Evolutionary conservation across 2,329 filamentous ascomycete genomes (phyloP).

Genomic region (Trichoderma endophyticum): DNA sequence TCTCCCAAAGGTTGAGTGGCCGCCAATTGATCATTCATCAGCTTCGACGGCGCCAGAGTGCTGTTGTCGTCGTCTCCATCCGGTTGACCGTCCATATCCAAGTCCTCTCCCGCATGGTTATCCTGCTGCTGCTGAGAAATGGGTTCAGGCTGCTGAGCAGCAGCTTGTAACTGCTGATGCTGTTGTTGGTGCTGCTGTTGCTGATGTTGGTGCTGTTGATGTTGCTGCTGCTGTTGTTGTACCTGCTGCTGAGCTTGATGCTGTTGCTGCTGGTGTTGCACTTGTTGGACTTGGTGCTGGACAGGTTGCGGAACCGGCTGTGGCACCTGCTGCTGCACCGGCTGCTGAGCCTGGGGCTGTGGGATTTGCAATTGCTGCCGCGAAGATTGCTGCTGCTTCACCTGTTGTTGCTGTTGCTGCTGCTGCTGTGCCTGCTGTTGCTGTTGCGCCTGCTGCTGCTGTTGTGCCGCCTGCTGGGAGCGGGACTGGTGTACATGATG

Average conservation of each 20-base stretch:
- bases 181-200: slow-evolving; percentile 27
- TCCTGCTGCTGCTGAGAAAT: slow-evolving; percentile 41
- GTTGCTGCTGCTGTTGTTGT: slow-evolving; percentile 25
- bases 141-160: slow-evolving; percentile 36
- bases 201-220: slow-evolving; percentile 27
- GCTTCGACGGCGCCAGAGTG: slow-evolving; percentile 45
- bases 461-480: slow-evolving; percentile 28
- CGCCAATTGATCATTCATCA: slow-evolving; percentile 48
- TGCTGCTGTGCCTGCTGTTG: slow-evolving; percentile 27
- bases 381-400: slow-evolving; percentile 18
- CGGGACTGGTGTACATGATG: slow-evolving; percentile 28
- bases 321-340: slow-evolving; percentile 18
- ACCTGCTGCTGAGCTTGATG: slow-evolving; percentile 21
- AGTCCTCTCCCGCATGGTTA: slow-evolving; percentile 44
- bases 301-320: slow-evolving; percentile 23
- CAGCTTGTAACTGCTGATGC: slow-evolving; percentile 25
- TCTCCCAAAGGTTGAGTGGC: slow-evolving; percentile 54
- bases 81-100: slow-evolving; percentile 51
- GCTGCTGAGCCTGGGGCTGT: slow-evolving; percentile 6
- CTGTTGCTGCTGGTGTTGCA: slow-evolving; percentile 5
- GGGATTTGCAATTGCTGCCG: slow-evolving; percentile 8
- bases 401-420: slow-evolving; percentile 6
- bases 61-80: slow-evolving; percentile 46
- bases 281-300: slow-evolving; percentile 13
- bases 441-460: slow-evolving; percentile 26